Evolutionary conservation across 495 filamentous ascomycete species (phyloP).

Genomic region (Aspergillus coremiiformis): DNA sequence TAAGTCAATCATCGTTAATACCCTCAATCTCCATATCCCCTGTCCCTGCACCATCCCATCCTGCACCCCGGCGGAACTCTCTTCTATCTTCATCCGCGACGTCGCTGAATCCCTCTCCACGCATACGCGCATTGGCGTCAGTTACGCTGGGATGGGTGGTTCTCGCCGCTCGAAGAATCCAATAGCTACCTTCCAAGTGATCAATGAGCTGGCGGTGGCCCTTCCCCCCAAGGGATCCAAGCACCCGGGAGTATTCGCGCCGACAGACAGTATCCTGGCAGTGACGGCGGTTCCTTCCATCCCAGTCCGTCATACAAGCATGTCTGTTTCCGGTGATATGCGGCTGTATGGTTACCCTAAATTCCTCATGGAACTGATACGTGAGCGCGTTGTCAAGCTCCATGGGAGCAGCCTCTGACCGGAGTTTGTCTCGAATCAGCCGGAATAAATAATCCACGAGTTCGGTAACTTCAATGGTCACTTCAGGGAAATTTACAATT

Average conservation of each 20-base stretch:
- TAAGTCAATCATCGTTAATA: constrained; percentile 10
- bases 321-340: constrained; percentile 19
- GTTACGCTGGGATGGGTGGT: constrained; percentile 30
- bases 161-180: constrained; percentile 36
- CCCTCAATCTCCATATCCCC: constrained; percentile 31
- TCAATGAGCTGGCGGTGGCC: constrained; percentile 16
- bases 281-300: constrained; percentile 18
- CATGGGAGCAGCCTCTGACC: background rate
- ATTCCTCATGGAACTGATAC: constrained; percentile 24
- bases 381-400: constrained; percentile 15
- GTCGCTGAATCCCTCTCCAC: constrained; percentile 28
- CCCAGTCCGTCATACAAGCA: constrained; percentile 33
- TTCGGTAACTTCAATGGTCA: constrained; percentile 14
- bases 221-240: constrained; percentile 6
- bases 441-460: constrained; percentile 29
- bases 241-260: constrained; percentile 12
- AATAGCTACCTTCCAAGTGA: constrained; percentile 25
- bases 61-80: constrained; percentile 27
- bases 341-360: constrained; percentile 9
- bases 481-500: constrained; percentile 1
- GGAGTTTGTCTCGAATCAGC: constrained; percentile 31
- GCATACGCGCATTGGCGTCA: constrained; percentile 20
- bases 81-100: constrained; percentile 17
- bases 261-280: constrained; percentile 22
- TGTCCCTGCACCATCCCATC: constrained; percentile 28